phyloP scores from a whole-genome alignment of 2,329 filamentous ascomycete genomes.

The Nemania sp. region DNA sequence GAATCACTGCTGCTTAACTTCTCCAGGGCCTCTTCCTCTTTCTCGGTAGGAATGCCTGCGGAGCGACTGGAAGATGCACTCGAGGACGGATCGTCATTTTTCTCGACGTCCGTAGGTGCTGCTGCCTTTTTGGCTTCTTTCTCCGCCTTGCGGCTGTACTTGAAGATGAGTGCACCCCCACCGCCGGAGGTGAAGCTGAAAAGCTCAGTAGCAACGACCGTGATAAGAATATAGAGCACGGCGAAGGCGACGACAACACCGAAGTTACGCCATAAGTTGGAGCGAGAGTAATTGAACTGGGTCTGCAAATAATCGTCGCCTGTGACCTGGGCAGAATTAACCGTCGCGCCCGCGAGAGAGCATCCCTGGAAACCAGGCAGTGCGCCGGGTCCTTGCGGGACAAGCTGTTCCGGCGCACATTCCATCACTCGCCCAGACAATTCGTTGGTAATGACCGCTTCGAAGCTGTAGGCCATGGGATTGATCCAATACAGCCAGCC shows the following conservation, averaged over 20 bases:
- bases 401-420: slow-evolving; percentile 49
- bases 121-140: slow-evolving; percentile 50
- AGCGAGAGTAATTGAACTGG: slow-evolving; percentile 57
- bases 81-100: slow-evolving; percentile 40
- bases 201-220: slow-evolving; percentile 69
- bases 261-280: slow-evolving; percentile 75
- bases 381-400: slow-evolving; percentile 49
- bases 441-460: slow-evolving; percentile 60
- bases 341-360: slow-evolving; percentile 53
- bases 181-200: slow-evolving; percentile 64
- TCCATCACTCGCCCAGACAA: slow-evolving; percentile 56
- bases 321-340: slow-evolving; percentile 51
- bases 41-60: slow-evolving; percentile 22
- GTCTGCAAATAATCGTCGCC: slow-evolving; percentile 59
- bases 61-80: slow-evolving; percentile 34
- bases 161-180: slow-evolving; percentile 73
- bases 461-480: slow-evolving; percentile 67
- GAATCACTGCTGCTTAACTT: slow-evolving; percentile 60
- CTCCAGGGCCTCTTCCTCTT: slow-evolving; percentile 44
- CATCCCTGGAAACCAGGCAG: slow-evolving; percentile 57
- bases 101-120: slow-evolving; percentile 61
- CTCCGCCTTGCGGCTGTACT: slow-evolving; percentile 66
- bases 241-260: slow-evolving; percentile 77
- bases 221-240: slow-evolving; percentile 73
- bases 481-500: slow-evolving; percentile 70